Percentiles rank a stretch among this genome's conserved stretches.
Conservation (phyloP, 257 asterid genomes). For the Nicotiana tomentosiformis region DNA sequence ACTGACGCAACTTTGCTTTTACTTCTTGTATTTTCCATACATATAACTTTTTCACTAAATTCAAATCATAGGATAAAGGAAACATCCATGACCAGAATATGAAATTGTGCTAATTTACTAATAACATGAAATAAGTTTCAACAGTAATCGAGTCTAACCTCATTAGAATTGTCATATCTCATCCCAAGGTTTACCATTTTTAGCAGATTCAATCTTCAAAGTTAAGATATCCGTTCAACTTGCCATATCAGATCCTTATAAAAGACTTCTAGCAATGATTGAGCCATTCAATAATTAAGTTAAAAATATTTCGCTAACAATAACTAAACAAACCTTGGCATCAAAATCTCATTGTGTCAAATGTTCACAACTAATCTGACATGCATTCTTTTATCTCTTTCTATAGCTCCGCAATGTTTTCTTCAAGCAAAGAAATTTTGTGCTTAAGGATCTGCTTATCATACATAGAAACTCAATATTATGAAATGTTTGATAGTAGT, state of each 20-base stretch:
- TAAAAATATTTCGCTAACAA: neutral
- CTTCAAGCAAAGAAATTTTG: conserved; percentile 79
- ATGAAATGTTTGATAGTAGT: too few relatives aligned
- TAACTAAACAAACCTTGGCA: conserved; percentile 61
- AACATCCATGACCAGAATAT: neutral
- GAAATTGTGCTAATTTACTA: neutral
- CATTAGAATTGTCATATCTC: conserved; percentile 37
- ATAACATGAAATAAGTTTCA: neutral
- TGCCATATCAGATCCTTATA: conserved; percentile 16
- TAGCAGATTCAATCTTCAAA: conserved; percentile 57
- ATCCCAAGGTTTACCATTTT: conserved; percentile 48
- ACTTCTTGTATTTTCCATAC: too few relatives aligned
- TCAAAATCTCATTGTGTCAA: conserved; percentile 64
- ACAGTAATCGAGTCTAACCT: conserved; percentile 31
- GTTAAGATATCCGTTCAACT: conserved; percentile 77
- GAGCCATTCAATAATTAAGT: neutral
- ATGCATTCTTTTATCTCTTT: conserved; percentile 54
- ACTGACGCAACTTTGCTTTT: conserved; percentile 23
- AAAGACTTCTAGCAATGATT: neutral
- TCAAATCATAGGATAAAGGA: conserved; percentile 41
- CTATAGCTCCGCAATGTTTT: conserved; percentile 60
- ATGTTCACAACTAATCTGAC: conserved; percentile 44
- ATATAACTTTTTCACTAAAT: conserved; percentile 35
- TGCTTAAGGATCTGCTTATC: conserved; percentile 64
- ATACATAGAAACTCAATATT: too few relatives aligned